Percentiles rank a stretch among this genome's conserved stretches.
These are phyloP conservation scores for Pseudopediastrum boryanum DNA, from an alignment of 139 green algal genomes.

Conservation along the genomic window DNA sequence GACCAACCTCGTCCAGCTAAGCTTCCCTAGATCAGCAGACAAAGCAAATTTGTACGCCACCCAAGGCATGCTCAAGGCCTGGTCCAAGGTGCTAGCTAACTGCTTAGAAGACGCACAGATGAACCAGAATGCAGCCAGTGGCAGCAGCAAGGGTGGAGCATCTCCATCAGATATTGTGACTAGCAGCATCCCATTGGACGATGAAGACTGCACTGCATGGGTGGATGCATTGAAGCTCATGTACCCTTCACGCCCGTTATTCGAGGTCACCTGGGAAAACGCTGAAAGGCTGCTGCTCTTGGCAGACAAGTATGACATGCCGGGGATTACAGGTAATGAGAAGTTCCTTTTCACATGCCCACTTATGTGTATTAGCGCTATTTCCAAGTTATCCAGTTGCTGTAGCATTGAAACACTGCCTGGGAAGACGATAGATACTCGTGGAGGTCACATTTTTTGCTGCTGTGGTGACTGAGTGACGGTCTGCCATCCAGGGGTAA, in stretches of 20 bases:
- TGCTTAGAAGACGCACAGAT: too few species aligned
- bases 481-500: not conserved
- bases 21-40: too few species aligned
- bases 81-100: too few species aligned
- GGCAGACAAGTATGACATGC: constrained; percentile 33
- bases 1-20: too few species aligned
- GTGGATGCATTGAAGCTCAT: constrained; percentile 21
- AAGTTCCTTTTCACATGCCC: not conserved
- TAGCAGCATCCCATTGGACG: constrained; percentile 16
- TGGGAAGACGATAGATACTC: too few species aligned
- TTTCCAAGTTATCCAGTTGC: not conserved
- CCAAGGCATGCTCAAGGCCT: too few species aligned
- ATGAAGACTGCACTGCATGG: constrained; percentile 13
- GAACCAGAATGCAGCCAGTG: too few species aligned
- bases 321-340: not conserved
- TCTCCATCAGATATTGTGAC: too few species aligned
- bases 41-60: too few species aligned
- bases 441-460: not conserved
- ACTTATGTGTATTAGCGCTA: not conserved
- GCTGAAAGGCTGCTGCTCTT: constrained; percentile 24
- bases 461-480: not conserved
- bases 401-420: not conserved
- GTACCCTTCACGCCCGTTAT: constrained; percentile 2
- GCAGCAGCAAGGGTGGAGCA: too few species aligned
- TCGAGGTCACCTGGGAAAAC: constrained; percentile 24